Percentiles rank a stretch among this genome's conserved stretches.
These are phyloP conservation scores for Chamaecrista fasciculata DNA, from an alignment of 306 rosid genomes.

Conservation along the genomic window DNA sequence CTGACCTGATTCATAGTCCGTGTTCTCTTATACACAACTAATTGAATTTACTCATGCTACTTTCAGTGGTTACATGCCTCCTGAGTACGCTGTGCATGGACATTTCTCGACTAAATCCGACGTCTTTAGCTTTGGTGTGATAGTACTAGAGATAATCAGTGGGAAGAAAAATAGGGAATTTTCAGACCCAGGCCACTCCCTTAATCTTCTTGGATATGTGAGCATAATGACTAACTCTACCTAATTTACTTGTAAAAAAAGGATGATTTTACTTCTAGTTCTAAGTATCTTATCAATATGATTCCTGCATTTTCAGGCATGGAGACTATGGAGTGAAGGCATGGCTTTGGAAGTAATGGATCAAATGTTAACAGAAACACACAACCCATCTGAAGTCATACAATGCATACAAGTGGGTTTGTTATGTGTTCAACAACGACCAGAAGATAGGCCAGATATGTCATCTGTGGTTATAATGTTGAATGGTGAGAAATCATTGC, in stretches of 20 bases:
- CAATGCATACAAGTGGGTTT: background rate
- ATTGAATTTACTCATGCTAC: background rate
- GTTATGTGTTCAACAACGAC: background rate
- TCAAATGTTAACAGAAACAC: background rate
- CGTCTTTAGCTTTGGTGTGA: slow-evolving; percentile 34
- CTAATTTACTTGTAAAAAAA: background rate
- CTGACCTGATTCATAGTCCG: background rate
- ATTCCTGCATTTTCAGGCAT: slow-evolving; percentile 18
- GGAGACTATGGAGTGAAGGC: slow-evolving; percentile 31
- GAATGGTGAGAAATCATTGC: background rate
- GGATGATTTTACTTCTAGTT: background rate
- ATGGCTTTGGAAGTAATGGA: slow-evolving; percentile 26
- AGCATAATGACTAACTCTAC: background rate
- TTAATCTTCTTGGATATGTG: slow-evolving; percentile 34
- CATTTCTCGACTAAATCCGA: slow-evolving; percentile 29
- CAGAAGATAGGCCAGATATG: background rate
- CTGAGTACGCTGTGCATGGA: slow-evolving; percentile 32
- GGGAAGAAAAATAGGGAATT: slow-evolving; percentile 24
- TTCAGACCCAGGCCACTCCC: background rate
- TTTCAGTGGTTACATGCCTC: slow-evolving; percentile 38
- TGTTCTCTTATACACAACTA: background rate
- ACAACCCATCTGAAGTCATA: slow-evolving; percentile 1
- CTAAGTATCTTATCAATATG: too few relatives aligned
- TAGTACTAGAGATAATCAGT: slow-evolving; percentile 31
- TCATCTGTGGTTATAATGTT: slow-evolving; percentile 18